phyloP scores from a whole-genome alignment of 2,329 filamentous ascomycete genomes.

The Helicocarpus griseus region DNA sequence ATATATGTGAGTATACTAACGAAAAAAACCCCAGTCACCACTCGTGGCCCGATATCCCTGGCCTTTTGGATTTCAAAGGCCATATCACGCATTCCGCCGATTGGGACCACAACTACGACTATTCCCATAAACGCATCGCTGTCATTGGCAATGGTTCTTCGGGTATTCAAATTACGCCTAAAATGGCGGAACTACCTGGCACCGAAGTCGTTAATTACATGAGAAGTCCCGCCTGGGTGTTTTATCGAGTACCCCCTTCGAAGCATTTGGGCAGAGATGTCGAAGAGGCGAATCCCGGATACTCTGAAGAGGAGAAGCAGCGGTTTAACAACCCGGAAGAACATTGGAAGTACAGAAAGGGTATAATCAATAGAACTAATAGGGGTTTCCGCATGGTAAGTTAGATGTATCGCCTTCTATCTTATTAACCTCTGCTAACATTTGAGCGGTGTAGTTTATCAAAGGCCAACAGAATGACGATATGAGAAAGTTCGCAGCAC shows the following conservation, averaged over 20 bases:
- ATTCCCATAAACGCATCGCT: constrained; percentile 13
- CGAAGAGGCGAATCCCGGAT: too few relatives aligned
- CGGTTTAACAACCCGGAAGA: neutral
- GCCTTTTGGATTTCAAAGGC: constrained; percentile 24
- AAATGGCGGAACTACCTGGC: neutral
- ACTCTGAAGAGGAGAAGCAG: neutral
- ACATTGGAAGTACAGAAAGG: neutral
- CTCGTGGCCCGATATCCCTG: constrained; percentile 25
- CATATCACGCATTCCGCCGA: constrained; percentile 20
- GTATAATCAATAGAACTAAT: constrained; percentile 3
- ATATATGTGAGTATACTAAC: too few relatives aligned
- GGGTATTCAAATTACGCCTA: constrained; percentile 15
- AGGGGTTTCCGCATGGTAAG: too few relatives aligned
- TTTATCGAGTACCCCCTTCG: too few relatives aligned
- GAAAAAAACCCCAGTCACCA: too few relatives aligned
- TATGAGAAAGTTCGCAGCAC: too few relatives aligned
- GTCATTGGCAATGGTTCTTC: constrained; percentile 18
- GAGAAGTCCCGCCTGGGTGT: neutral
- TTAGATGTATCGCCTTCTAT: constrained; percentile 1
- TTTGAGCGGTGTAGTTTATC: too few relatives aligned
- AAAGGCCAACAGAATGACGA: too few relatives aligned
- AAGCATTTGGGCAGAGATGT: neutral
- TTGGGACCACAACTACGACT: constrained; percentile 22
- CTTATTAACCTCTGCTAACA: too few relatives aligned
- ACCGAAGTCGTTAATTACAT: neutral